phyloP scores from a whole-genome alignment of 805 yeast species.

The Myxozyma monticola region DNA sequence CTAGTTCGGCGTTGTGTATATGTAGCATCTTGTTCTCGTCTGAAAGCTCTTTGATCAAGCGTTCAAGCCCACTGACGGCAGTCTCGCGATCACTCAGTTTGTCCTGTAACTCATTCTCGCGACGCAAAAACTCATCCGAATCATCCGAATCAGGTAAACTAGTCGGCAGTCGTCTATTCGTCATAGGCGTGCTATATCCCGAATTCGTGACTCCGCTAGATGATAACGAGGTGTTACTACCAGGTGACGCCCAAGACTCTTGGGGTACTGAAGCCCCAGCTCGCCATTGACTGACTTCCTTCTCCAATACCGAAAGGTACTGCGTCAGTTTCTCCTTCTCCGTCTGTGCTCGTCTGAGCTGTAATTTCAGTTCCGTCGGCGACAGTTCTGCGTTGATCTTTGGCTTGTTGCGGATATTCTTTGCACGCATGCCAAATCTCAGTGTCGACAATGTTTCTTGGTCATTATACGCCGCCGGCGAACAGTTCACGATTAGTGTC shows the following conservation, averaged over 20 bases:
- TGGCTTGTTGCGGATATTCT: constrained; percentile 63
- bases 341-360: constrained; percentile 41
- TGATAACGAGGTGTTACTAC: neutral
- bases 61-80: constrained; percentile 29
- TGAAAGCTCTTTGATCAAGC: constrained; percentile 7
- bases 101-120: constrained; percentile 40
- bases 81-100: constrained; percentile 36
- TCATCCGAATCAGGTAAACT: constrained; percentile 22
- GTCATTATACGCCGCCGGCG: constrained; percentile 58
- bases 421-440: constrained; percentile 74
- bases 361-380: constrained; percentile 47
- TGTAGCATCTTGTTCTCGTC: constrained; percentile 15
- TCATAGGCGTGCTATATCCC: neutral
- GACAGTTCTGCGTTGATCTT: constrained; percentile 62
- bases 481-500: constrained; percentile 69
- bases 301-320: constrained; percentile 46
- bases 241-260: constrained; percentile 33
- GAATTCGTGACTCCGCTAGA: neutral
- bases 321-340: constrained; percentile 32
- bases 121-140: constrained; percentile 34
- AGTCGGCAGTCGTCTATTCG: no score
- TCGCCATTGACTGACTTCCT: constrained; percentile 44
- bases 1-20: constrained; percentile 9
- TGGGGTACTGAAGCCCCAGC: constrained; percentile 37
- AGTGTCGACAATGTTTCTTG: constrained; percentile 70